Conservation (phyloP, 805 yeast genomes). For the Pichia cabralensis region DNA sequence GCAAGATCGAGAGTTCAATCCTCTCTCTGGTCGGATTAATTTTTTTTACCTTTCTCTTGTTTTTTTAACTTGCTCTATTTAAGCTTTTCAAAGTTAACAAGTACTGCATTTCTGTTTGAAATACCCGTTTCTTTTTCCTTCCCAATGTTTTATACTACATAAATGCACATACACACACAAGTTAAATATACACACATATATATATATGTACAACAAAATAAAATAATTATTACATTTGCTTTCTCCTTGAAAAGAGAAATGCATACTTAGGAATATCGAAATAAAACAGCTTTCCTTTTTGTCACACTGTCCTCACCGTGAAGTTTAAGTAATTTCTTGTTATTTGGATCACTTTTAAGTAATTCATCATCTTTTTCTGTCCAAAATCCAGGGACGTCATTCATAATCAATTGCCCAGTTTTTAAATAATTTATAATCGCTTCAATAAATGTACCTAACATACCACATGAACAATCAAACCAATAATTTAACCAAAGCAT, state of each 20-base stretch:
- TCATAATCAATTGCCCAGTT: slow-evolving; percentile 21
- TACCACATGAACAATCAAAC: slow-evolving; percentile 28
- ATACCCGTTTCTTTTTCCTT: no score
- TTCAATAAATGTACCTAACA: slow-evolving; percentile 21
- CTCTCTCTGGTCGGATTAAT: slow-evolving; percentile 41
- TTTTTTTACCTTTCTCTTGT: not conserved
- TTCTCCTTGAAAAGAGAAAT: not conserved
- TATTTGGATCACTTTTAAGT: slow-evolving; percentile 17
- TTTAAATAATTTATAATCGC: slow-evolving; percentile 22
- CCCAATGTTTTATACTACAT: no score
- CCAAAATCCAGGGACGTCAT: slow-evolving; percentile 24
- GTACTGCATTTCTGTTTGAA: no score
- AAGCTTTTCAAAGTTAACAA: not conserved
- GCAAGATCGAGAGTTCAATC: slow-evolving; percentile 56
- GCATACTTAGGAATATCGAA: slow-evolving; percentile 3
- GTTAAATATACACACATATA: no score
- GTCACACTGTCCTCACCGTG: slow-evolving; percentile 24
- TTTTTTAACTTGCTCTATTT: not conserved
- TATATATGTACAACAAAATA: not conserved
- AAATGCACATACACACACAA: no score
- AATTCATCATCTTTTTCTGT: slow-evolving; percentile 24
- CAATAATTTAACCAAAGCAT: slow-evolving; percentile 25
- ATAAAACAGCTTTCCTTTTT: slow-evolving; percentile 24
- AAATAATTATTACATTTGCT: no score
- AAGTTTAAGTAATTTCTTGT: slow-evolving; percentile 17